Conservation (phyloP, 257 asterid genomes). For the Osmanthus fragrans region DNA sequence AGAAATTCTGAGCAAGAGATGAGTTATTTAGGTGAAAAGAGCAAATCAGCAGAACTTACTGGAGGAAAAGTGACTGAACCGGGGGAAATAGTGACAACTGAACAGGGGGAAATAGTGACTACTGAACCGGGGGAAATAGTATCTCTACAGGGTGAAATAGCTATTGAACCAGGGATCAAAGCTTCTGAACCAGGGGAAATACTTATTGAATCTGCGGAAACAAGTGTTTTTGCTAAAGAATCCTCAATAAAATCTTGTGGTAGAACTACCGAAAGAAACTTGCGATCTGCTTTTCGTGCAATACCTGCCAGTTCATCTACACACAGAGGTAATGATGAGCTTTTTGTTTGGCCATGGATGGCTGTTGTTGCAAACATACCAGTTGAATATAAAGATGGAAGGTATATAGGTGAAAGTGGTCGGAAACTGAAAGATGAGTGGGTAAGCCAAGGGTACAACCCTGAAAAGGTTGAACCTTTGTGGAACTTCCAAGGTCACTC, state of each 20-base stretch:
- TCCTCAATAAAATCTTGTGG: constrained; percentile 15
- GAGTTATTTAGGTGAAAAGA: constrained; percentile 24
- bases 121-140: constrained; percentile 11
- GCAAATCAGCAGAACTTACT: constrained; percentile 7
- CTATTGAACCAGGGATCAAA: background rate
- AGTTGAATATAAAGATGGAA: constrained; percentile 49
- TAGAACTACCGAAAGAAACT: constrained; percentile 14
- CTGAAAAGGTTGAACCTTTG: constrained; percentile 58
- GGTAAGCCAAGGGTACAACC: constrained; percentile 65
- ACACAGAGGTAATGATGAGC: constrained; percentile 48
- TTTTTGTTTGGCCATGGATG: constrained; percentile 88
- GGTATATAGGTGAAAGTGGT: constrained; percentile 66
- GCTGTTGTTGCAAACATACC: constrained; percentile 75
- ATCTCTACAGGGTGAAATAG: constrained; percentile 7
- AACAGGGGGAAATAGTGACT: background rate
- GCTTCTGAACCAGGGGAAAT: constrained; percentile 34
- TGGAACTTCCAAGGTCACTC: constrained; percentile 69
- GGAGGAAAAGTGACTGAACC: constrained; percentile 2
- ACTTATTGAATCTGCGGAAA: constrained; percentile 10
- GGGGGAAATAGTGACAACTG: background rate
- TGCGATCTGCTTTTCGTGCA: constrained; percentile 15
- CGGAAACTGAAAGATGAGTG: constrained; percentile 58
- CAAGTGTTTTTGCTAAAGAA: constrained; percentile 11
- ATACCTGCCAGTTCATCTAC: constrained; percentile 8
- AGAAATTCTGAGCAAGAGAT: constrained; percentile 31